Conservation (phyloP, 2,329 filamentous ascomycete species). For the Calcarisporium arbuscula region DNA sequence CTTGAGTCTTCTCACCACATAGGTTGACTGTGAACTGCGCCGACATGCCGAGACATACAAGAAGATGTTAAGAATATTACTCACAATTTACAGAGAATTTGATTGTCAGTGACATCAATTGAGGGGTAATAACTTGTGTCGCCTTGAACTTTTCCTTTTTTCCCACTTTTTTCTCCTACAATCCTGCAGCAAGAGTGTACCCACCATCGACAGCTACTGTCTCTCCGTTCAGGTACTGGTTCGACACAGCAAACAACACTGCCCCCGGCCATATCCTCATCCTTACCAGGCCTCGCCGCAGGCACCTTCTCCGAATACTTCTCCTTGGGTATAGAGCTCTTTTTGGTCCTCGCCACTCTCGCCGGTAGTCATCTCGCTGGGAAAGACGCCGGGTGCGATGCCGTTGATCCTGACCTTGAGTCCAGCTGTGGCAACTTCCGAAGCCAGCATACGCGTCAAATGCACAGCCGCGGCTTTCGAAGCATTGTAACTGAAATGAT, state of each 20-base stretch:
- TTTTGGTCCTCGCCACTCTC: constrained; percentile 43
- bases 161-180: constrained; percentile 15
- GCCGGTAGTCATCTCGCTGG: constrained; percentile 64
- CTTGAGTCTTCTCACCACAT: too few species aligned
- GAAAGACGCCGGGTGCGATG: constrained; percentile 66
- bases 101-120: too few species aligned
- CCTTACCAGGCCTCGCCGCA: constrained; percentile 58
- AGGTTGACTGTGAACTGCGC: too few species aligned
- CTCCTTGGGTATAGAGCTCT: constrained; percentile 51
- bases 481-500: constrained; percentile 60
- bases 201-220: constrained; percentile 38
- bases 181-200: constrained; percentile 32
- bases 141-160: constrained; percentile 3
- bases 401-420: constrained; percentile 64
- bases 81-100: too few species aligned
- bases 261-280: constrained; percentile 65
- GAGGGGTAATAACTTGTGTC: too few species aligned
- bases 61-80: too few species aligned
- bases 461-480: constrained; percentile 61
- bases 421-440: constrained; percentile 50
- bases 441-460: constrained; percentile 56
- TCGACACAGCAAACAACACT: constrained; percentile 47
- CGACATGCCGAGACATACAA: too few species aligned
- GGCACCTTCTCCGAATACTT: constrained; percentile 55
- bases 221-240: constrained; percentile 40